phyloP scores from a whole-genome alignment of 2,329 filamentous ascomycete genomes.

The Ustulina deusta region DNA sequence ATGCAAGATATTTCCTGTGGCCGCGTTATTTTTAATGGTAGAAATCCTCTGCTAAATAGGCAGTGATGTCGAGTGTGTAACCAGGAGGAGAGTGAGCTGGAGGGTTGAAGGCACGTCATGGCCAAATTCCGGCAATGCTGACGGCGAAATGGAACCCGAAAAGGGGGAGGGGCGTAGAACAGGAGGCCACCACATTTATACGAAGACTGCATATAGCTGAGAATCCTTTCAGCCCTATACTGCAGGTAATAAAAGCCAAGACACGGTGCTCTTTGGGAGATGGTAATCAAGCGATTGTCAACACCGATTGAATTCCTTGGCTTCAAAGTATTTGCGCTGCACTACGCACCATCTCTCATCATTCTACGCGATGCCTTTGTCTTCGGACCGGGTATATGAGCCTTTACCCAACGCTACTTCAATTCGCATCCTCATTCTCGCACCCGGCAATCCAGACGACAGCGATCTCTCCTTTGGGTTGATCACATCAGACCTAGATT shows the following conservation, averaged over 20 bases:
- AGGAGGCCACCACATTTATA: not conserved
- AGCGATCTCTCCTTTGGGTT: slow-evolving; percentile 17
- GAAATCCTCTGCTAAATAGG: too few species aligned
- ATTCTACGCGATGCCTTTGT: slow-evolving; percentile 11
- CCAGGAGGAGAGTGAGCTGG: too few species aligned
- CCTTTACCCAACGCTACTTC: slow-evolving; percentile 31
- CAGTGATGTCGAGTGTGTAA: too few species aligned
- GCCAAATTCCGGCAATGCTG: too few species aligned
- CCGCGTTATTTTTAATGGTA: too few species aligned
- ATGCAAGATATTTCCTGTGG: too few species aligned
- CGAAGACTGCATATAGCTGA: slow-evolving; percentile 13
- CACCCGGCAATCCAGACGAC: slow-evolving; percentile 27
- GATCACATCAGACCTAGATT: slow-evolving; percentile 33
- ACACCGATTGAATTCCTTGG: not conserved
- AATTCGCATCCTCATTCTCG: slow-evolving; percentile 32
- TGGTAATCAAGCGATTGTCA: not conserved
- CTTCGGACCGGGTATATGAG: slow-evolving; percentile 7
- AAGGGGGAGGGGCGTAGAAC: too few species aligned
- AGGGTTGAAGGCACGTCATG: too few species aligned
- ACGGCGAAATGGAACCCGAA: not conserved
- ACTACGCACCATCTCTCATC: not conserved
- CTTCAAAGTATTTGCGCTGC: not conserved
- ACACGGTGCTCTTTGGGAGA: not conserved
- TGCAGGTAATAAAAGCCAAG: not conserved
- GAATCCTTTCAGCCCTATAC: slow-evolving; percentile 1